These are phyloP conservation scores for Colletotrichum musae DNA, from an alignment of 2,329 filamentous ascomycete genomes.

Conservation along the genomic window DNA sequence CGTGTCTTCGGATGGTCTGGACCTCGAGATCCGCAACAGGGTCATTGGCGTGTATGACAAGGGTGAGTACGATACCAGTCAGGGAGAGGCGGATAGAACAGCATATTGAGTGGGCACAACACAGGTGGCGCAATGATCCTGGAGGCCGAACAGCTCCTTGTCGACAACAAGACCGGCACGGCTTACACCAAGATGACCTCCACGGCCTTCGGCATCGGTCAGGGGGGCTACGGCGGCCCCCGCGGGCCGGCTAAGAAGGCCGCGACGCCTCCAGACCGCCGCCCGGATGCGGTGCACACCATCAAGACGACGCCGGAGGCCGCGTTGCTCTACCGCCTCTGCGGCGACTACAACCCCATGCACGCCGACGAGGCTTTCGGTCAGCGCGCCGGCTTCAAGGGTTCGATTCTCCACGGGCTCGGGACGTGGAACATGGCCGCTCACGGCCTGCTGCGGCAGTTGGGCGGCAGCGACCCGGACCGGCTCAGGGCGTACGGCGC, in stretches of 20 bases:
- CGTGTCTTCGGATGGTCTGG: constrained; percentile 51
- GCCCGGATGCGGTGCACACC: constrained; percentile 55
- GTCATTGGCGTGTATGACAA: constrained; percentile 63
- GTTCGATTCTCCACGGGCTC: constrained; percentile 61
- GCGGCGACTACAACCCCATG: constrained; percentile 65
- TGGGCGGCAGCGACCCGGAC: constrained; percentile 57
- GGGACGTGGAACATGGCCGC: constrained; percentile 64
- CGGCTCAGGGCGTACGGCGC: constrained; percentile 60
- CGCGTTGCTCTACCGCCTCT: constrained; percentile 59
- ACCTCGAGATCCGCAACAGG: constrained; percentile 56
- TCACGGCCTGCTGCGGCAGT: constrained; percentile 56
- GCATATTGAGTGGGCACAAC: neutral
- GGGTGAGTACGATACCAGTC: constrained; percentile 35
- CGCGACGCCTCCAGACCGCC: constrained; percentile 50
- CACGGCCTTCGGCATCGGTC: constrained; percentile 60
- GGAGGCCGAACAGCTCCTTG: constrained; percentile 55
- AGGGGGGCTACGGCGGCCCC: constrained; percentile 61
- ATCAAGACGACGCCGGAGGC: constrained; percentile 56
- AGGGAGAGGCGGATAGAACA: neutral
- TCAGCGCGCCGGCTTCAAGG: constrained; percentile 59
- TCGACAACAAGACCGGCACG: constrained; percentile 55
- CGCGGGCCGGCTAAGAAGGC: constrained; percentile 53
- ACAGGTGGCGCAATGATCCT: constrained; percentile 57
- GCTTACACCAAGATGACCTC: constrained; percentile 56
- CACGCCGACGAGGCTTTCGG: constrained; percentile 61